Conservation (phyloP, 176 grass and related monocot species). For the Coix lacrymajobi region DNA sequence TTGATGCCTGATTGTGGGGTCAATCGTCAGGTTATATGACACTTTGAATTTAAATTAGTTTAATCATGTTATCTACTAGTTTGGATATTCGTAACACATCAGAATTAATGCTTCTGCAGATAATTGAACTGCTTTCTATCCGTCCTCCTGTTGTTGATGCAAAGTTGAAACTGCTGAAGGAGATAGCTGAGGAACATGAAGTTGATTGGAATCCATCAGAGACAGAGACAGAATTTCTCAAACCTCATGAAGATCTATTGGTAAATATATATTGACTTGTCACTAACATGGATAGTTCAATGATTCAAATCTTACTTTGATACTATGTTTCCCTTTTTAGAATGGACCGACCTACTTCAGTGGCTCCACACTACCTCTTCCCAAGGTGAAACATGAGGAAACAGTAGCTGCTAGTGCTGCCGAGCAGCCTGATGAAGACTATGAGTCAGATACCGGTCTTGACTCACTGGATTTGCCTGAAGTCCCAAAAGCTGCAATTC, state of each 20-base stretch:
- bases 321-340: slow-evolving; percentile 31
- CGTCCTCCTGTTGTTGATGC: slow-evolving; percentile 66
- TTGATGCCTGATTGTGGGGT: slow-evolving; percentile 92
- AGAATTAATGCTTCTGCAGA: slow-evolving; percentile 41
- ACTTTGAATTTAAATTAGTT: background rate
- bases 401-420: slow-evolving; percentile 25
- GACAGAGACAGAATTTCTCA: slow-evolving; percentile 77
- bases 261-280: slow-evolving; percentile 40
- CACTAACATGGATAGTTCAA: background rate
- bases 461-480: slow-evolving; percentile 78
- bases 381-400: slow-evolving; percentile 72
- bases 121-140: slow-evolving; percentile 95
- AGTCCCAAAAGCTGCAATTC: slow-evolving; percentile 78
- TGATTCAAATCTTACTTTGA: slow-evolving; percentile 17
- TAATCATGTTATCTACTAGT: slow-evolving; percentile 8
- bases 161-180: slow-evolving; percentile 93
- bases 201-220: slow-evolving; percentile 93
- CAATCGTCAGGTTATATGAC: slow-evolving; percentile 79
- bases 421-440: slow-evolving; percentile 40
- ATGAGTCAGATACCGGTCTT: slow-evolving; percentile 52
- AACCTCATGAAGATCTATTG: slow-evolving; percentile 91
- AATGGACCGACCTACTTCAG: slow-evolving; percentile 83
- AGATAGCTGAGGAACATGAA: slow-evolving; percentile 95
- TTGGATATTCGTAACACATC: background rate
- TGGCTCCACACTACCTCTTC: slow-evolving; percentile 63